Evolutionary conservation across 106 monocot genomes (phyloP).

Genomic region (Platanthera zijinensis): DNA sequence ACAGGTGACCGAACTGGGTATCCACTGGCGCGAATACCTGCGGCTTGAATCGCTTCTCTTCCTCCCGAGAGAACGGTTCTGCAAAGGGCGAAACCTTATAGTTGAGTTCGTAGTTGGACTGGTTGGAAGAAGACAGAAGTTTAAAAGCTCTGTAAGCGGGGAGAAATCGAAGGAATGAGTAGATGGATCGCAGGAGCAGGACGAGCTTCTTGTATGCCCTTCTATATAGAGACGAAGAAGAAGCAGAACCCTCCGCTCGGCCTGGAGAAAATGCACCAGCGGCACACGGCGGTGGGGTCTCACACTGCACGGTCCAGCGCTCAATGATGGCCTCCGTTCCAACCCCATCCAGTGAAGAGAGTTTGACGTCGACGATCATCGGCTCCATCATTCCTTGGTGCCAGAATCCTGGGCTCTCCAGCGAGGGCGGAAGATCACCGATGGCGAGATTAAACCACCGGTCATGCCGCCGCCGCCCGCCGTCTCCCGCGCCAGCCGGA

Average conservation of each 20-base stretch:
- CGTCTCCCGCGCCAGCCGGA: background rate
- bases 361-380: constrained; percentile 62
- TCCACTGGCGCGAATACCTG: constrained; percentile 65
- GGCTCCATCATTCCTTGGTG: constrained; percentile 44
- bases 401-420: constrained; percentile 27
- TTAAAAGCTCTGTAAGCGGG: constrained; percentile 58
- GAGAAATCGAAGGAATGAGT: constrained; percentile 57
- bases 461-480: constrained; percentile 33
- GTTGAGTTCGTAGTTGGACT: constrained; percentile 53
- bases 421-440: constrained; percentile 45
- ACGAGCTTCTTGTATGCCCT: constrained; percentile 73
- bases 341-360: constrained; percentile 24
- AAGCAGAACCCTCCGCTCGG: background rate
- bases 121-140: constrained; percentile 41
- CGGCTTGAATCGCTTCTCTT: constrained; percentile 38
- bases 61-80: constrained; percentile 50
- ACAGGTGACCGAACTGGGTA: constrained; percentile 62
- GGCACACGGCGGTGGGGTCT: background rate
- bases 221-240: constrained; percentile 13
- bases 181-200: constrained; percentile 65
- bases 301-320: constrained; percentile 19
- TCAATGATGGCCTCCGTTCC: constrained; percentile 21
- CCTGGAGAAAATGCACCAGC: constrained; percentile 10
- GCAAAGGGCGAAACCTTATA: constrained; percentile 71
- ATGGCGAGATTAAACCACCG: constrained; percentile 95